Conservation (phyloP, 2,329 filamentous ascomycete species). For the Trichoderma breve region DNA sequence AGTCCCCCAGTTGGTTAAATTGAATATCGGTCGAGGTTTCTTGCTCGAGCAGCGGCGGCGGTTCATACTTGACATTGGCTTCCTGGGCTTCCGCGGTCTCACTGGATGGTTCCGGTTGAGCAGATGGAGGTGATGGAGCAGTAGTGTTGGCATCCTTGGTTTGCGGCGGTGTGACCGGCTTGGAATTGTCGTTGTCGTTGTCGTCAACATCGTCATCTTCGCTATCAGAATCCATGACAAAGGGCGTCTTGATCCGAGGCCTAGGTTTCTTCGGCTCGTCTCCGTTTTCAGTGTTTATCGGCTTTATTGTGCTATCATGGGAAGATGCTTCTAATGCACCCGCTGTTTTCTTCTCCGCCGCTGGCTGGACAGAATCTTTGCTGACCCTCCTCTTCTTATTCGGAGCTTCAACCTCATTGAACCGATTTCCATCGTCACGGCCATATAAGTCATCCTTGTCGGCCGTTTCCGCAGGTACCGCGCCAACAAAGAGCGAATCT, state of each 20-base stretch:
- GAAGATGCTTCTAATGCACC: neutral
- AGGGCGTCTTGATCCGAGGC: constrained; percentile 46
- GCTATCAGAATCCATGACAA: constrained; percentile 67
- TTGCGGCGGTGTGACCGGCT: constrained; percentile 21
- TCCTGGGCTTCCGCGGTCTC: neutral
- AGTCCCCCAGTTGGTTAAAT: constrained; percentile 37
- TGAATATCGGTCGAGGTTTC: constrained; percentile 34
- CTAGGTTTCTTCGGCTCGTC: constrained; percentile 25
- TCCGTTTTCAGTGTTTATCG: constrained; percentile 29
- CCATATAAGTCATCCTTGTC: constrained; percentile 32
- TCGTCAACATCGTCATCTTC: constrained; percentile 36
- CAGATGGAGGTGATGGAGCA: neutral
- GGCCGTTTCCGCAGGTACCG: constrained; percentile 21
- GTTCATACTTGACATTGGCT: constrained; percentile 16
- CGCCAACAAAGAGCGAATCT: constrained; percentile 55
- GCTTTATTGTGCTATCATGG: constrained; percentile 28
- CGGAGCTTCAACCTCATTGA: constrained; percentile 36
- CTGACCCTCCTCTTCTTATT: constrained; percentile 33
- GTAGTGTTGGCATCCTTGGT: neutral
- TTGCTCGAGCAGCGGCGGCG: constrained; percentile 29
- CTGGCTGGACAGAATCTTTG: constrained; percentile 22
- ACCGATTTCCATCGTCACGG: constrained; percentile 30
- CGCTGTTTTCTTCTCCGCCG: neutral
- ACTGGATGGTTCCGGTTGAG: neutral
- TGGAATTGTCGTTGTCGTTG: constrained; percentile 24